Percentiles rank a stretch among this genome's conserved stretches.
phyloP scores from a whole-genome alignment of 2,329 filamentous ascomycete genomes.

The Onygenales sp. region DNA sequence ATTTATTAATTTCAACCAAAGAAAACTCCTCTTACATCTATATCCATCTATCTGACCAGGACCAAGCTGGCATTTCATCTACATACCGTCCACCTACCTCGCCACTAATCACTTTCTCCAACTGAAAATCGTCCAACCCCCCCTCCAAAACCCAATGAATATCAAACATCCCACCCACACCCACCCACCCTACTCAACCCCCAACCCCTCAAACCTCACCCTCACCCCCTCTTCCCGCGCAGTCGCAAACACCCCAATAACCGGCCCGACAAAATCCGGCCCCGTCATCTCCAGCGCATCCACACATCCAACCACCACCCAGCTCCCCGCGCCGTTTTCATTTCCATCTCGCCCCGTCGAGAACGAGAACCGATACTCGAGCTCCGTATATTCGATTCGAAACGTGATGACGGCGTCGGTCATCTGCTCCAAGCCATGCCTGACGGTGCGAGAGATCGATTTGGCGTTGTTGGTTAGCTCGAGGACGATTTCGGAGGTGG shows the following conservation, averaged over 20 bases:
- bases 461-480: slow-evolving; percentile 14
- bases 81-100: too few species aligned
- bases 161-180: too few species aligned
- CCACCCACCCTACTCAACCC: background rate
- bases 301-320: slow-evolving; percentile 8
- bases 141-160: too few species aligned
- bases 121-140: too few species aligned
- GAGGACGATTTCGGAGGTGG: slow-evolving; percentile 4
- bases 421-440: background rate
- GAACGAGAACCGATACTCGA: slow-evolving; percentile 1
- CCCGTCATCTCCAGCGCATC: slow-evolving; percentile 22
- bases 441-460: slow-evolving; percentile 5
- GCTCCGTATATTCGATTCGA: slow-evolving; percentile 6
- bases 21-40: too few species aligned
- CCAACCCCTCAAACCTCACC: background rate
- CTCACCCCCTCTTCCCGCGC: background rate
- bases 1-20: too few species aligned
- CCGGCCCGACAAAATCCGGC: slow-evolving; percentile 25
- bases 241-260: slow-evolving; percentile 23
- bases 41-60: too few species aligned
- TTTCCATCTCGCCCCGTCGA: background rate
- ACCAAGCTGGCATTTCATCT: too few species aligned
- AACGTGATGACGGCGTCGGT: slow-evolving; percentile 1
- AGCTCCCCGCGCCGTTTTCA: slow-evolving; percentile 5
- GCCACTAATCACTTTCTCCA: too few species aligned